Evolutionary conservation across 1,284 basidiomycete species (phyloP).

Genomic region (Baeospora myosura): DNA sequence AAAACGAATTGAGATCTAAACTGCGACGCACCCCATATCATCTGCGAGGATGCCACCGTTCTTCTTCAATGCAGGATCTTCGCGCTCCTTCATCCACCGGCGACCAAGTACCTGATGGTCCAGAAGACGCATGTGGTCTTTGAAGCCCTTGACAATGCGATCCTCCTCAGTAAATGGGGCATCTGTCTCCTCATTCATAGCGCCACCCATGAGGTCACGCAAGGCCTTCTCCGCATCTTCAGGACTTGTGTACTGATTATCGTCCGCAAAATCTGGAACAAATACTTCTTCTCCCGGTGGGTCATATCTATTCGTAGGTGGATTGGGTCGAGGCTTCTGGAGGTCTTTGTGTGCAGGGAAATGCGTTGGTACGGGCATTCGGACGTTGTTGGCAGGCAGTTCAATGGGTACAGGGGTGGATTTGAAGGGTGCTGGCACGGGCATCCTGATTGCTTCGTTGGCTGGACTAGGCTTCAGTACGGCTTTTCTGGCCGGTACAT

Average conservation of each 20-base stretch:
- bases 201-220: conserved; percentile 49
- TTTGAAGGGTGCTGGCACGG: conserved; percentile 1
- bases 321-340: not conserved
- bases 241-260: conserved; percentile 24
- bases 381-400: not conserved
- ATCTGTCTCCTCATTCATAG: conserved; percentile 46
- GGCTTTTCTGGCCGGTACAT: conserved; percentile 3
- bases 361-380: not conserved
- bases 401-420: not conserved
- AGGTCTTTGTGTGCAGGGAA: not conserved
- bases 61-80: conserved; percentile 60
- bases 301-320: not conserved
- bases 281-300: conserved; percentile 11
- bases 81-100: conserved; percentile 83
- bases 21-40: conserved; percentile 69
- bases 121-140: conserved; percentile 60
- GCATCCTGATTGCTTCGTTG: conserved; percentile 12
- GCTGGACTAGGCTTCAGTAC: conserved; percentile 13
- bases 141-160: conserved; percentile 67
- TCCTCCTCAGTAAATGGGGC: conserved; percentile 57
- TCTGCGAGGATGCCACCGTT: conserved; percentile 87
- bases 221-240: conserved; percentile 59
- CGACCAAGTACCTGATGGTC: conserved; percentile 86
- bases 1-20: not conserved
- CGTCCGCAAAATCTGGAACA: conserved; percentile 25